Evolutionary conservation across 345 rosid genomes (phyloP).

Genomic region (Aquilaria yunnanensis): DNA sequence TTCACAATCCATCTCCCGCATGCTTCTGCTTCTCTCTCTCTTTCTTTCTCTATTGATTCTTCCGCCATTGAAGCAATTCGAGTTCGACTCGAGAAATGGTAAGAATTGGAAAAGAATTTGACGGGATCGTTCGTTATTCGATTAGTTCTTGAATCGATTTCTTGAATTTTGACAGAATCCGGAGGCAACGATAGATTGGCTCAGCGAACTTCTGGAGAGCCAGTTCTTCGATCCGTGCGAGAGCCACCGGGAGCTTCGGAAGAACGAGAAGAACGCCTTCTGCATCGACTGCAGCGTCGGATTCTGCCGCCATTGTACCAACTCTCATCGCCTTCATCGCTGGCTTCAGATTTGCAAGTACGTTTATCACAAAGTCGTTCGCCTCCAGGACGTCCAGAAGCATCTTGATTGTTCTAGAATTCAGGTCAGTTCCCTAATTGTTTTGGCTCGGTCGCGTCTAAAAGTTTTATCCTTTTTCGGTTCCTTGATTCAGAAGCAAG

Average conservation of each 20-base stretch:
- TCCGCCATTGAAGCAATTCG: no score
- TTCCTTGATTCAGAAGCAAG: no score
- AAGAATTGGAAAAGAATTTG: no score
- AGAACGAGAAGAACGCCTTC: slow-evolving; percentile 69
- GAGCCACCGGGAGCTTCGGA: slow-evolving; percentile 46
- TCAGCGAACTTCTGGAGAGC: slow-evolving; percentile 30
- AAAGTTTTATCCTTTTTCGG: no score
- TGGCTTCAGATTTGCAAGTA: slow-evolving; percentile 90
- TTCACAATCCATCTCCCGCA: no score
- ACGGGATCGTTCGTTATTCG: no score
- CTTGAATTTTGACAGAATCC: no score
- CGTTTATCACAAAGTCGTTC: slow-evolving; percentile 82
- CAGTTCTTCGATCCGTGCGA: slow-evolving; percentile 58
- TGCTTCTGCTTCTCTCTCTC: no score
- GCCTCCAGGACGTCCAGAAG: slow-evolving; percentile 67
- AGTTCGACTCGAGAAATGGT: no score
- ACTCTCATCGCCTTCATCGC: slow-evolving; percentile 44
- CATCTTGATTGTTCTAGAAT: slow-evolving; percentile 77
- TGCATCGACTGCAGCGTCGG: slow-evolving; percentile 68
- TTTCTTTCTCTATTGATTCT: no score
- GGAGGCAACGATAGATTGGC: slow-evolving; percentile 25
- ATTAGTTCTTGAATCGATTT: no score
- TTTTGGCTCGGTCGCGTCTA: no score
- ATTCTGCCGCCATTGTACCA: slow-evolving; percentile 62
- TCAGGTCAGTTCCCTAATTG: slow-evolving; percentile 41